Percentiles rank a stretch among this genome's conserved stretches.
phyloP scores from a whole-genome alignment of 345 rosid genomes.

The Arabidopsis thaliana region TAIR10.1 NC_003076.8:21142501-21143000 shows the following conservation, averaged over 20 bases:
- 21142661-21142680: neutral
- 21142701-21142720: constrained; percentile 29
- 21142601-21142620: constrained; percentile 13
- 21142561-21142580: no score
- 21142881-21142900: constrained; percentile 1
- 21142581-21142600: constrained; percentile 17
- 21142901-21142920: constrained; percentile 19
- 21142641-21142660: neutral
- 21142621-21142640: neutral
- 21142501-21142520: neutral
- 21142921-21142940: constrained; percentile 23
- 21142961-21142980: neutral
- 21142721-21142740: constrained; percentile 38
- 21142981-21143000: no score
- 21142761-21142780: constrained; percentile 27
- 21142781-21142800: constrained; percentile 10
- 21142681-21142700: constrained; percentile 13
- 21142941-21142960: constrained; percentile 2
- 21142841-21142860: constrained; percentile 36
- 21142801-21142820: constrained; percentile 11
- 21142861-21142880: neutral
- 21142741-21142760: constrained; percentile 35
- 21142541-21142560: neutral
- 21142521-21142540: constrained; percentile 12
- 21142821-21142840: constrained; percentile 26